Conservation (phyloP, 805 yeast genomes). For the Ogataea polymorpha region DNA sequence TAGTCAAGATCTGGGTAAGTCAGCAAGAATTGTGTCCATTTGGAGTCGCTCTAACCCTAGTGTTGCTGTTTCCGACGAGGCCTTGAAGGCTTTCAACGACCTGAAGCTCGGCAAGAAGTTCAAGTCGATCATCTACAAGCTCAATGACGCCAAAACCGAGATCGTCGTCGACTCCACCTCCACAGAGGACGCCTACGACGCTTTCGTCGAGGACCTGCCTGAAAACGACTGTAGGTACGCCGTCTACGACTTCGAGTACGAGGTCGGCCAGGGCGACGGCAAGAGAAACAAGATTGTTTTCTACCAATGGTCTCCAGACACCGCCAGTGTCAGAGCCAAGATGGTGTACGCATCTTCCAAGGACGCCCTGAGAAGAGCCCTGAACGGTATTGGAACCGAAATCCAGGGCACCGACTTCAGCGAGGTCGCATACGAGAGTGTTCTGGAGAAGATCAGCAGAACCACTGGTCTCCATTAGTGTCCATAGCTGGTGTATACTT, state of each 20-base stretch:
- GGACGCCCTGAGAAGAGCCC: slow-evolving; percentile 95
- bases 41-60: slow-evolving; percentile 31
- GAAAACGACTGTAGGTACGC: slow-evolving; percentile 97
- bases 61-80: slow-evolving; percentile 82
- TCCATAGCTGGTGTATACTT: slow-evolving; percentile 4
- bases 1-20: slow-evolving; percentile 37
- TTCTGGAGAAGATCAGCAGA: slow-evolving; percentile 83
- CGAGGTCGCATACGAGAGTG: slow-evolving; percentile 93
- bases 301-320: slow-evolving; percentile 96
- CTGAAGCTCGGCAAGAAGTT: slow-evolving; percentile 89
- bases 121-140: slow-evolving; percentile 77
- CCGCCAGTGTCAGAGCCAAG: slow-evolving; percentile 91
- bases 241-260: slow-evolving; percentile 94
- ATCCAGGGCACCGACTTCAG: slow-evolving; percentile 97
- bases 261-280: slow-evolving; percentile 86
- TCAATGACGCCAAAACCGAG: slow-evolving; percentile 85
- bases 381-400: slow-evolving; percentile 91
- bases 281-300: slow-evolving; percentile 72
- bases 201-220: slow-evolving; percentile 83
- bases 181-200: slow-evolving; percentile 70
- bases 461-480: slow-evolving; percentile 64
- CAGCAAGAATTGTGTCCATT: background rate
- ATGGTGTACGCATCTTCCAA: slow-evolving; percentile 99
- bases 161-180: slow-evolving; percentile 87
- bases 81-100: slow-evolving; percentile 91